A percentile compares a stretch with the other conserved stretches of the same genome.
Evolutionary conservation across 345 rosid genomes (phyloP).

Genomic region (Ricinus communis): DNA sequence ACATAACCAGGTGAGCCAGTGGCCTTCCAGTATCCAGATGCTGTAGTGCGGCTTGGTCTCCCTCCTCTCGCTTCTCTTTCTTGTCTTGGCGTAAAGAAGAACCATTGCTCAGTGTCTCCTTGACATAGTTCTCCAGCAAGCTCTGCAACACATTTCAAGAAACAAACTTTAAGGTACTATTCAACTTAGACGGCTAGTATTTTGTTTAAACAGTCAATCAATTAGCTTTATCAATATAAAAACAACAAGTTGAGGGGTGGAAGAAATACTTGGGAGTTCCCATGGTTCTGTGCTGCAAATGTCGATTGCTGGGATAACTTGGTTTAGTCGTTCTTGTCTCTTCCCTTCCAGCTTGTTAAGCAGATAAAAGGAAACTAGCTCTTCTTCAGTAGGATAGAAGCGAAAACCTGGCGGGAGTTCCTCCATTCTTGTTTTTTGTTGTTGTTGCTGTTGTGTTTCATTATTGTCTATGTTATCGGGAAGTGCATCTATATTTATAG

Average conservation of each 20-base stretch:
- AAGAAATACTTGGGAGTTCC: conserved; percentile 66
- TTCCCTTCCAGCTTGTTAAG: conserved; percentile 62
- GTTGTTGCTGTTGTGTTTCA: neutral
- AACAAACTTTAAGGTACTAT: neutral
- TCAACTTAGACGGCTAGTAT: neutral
- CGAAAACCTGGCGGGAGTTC: conserved; percentile 58
- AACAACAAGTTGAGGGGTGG: no score
- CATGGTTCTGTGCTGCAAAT: conserved; percentile 67
- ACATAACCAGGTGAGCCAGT: conserved; percentile 90
- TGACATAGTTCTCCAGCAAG: conserved; percentile 58
- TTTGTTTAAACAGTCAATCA: no score
- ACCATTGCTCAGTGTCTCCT: conserved; percentile 89
- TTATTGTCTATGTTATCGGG: neutral
- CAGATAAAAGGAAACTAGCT: conserved; percentile 75
- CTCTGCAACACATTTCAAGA: conserved; percentile 42
- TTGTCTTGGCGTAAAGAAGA: conserved; percentile 81
- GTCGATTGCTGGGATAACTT: conserved; percentile 58
- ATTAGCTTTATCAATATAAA: no score
- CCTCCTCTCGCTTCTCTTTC: conserved; percentile 90
- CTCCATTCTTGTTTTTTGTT: conserved; percentile 22
- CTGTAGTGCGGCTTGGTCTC: conserved; percentile 69
- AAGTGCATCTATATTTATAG: neutral
- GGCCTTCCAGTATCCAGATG: conserved; percentile 95
- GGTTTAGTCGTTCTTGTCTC: conserved; percentile 43
- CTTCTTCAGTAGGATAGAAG: conserved; percentile 94